Base-by-base conservation (phyloP, 2,329 filamentous ascomycete genomes). In the Ophioceras dolichostomum region DNA sequence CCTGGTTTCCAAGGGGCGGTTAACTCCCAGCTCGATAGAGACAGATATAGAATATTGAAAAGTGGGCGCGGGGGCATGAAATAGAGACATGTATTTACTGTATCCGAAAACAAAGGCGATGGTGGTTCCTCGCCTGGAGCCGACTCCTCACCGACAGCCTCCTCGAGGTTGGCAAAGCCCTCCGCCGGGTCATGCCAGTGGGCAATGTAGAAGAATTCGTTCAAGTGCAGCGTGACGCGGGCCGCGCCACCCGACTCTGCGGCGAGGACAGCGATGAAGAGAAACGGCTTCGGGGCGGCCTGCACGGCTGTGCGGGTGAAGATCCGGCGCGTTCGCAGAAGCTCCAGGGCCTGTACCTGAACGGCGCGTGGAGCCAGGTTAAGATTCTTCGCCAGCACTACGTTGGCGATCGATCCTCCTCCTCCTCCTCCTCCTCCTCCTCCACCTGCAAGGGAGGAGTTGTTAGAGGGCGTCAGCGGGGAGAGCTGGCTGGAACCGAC, bases 171-270 rank as follows among this genome's bases (percentile, higher is more conserved):
- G 4, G 77, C 68, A 43, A 87, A 81, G 0, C 81, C 84, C 52
- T 89, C 76, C 2, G 72, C 66, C 0, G 70, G 67, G 40, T 79
- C 71, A 50, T 96, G 87, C 61, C 79, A 84, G 56, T 96, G 88
- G 0, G 84, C 89, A 40, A 96, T 78, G 53, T 87, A 85, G 46
- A 96, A 80, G 45, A 83, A 76, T 41, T 96, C 86, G 49, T 87
- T 93, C 56, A 80, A 53, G 47, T 85, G 70, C 22, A 57, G 59
- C 17, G 64, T 69, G 35, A 79, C 63, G 35, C 61, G 62, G 4
- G 66, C 62, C 31, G 22, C 51, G 27, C 69, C 65, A 3, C 65
- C 64, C 29, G 59, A 57, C 26, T 54, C 53, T 1, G 65, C 67
- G 16, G 58, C 64, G 2, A 87, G 61, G n/a, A 94, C 62, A 1